Evolutionary conservation across 2,329 filamentous ascomycete genomes (phyloP).

Genomic region (Aspergillus carbonarius): DNA sequence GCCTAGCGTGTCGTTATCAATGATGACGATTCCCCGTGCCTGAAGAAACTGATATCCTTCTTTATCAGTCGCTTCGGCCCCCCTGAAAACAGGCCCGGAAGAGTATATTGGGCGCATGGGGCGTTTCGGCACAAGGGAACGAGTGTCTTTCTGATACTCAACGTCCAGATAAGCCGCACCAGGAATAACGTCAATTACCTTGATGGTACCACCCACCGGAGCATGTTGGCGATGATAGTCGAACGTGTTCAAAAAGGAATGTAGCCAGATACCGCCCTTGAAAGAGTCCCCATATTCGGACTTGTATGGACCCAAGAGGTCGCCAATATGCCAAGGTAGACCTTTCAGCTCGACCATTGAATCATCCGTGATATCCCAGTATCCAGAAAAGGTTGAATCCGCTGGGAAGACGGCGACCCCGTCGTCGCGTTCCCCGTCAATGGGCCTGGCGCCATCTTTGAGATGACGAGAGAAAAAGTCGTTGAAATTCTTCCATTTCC

Average conservation of each 20-base stretch:
- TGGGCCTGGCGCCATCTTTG: background rate
- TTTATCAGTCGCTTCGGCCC: slow-evolving; percentile 31
- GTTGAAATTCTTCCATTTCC: background rate
- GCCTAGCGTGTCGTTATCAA: slow-evolving; percentile 37
- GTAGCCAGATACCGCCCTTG: slow-evolving; percentile 43
- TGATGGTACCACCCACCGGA: slow-evolving; percentile 39
- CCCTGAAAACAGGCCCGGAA: background rate
- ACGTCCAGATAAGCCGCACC: slow-evolving; percentile 42
- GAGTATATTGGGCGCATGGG: background rate
- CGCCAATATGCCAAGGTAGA: background rate
- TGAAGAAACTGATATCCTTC: slow-evolving; percentile 46
- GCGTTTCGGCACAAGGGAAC: background rate
- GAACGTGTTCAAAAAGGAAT: slow-evolving; percentile 41
- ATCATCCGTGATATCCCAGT: slow-evolving; percentile 21
- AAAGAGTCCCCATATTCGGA: slow-evolving; percentile 34
- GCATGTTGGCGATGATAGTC: slow-evolving; percentile 48
- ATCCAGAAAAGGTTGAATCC: slow-evolving; percentile 38
- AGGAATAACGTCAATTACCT: slow-evolving; percentile 41
- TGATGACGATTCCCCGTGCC: slow-evolving; percentile 41
- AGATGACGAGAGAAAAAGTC: background rate
- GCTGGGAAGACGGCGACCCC: slow-evolving; percentile 37
- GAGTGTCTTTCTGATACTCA: background rate
- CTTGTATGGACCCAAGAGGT: background rate
- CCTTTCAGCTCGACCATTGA: slow-evolving; percentile 14
- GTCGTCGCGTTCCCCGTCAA: slow-evolving; percentile 20